Evolutionary conservation across 83 land plant genomes (phyloP), one percentile per base, ranked within the genome.

Genomic region (Diphasiastrum complanatum): DNA sequence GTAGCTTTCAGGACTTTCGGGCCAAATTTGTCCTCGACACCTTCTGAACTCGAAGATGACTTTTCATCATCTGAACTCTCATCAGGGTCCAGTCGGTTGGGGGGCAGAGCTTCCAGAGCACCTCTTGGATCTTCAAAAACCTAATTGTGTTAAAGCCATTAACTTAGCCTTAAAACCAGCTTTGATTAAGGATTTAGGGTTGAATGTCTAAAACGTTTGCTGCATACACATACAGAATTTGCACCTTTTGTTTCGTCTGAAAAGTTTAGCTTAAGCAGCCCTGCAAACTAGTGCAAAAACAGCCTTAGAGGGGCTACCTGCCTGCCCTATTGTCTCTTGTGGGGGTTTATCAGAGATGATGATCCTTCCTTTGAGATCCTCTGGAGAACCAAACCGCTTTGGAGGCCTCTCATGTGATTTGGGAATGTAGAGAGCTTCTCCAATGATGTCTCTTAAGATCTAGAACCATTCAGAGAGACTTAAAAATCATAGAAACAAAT

Each of bases 361-460:
- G 23, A 75, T 75, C 33, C 51, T 62, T 6, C 67, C 50, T 55
- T 68, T 75, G 45, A 75, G 52, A 10, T 63, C 56, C 59, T 54
- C 66, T 6, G 78, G 78, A 20, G 78, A 75, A 3, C 28, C 33
- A 46, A 75, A 75, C 20, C 47, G n/a, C 33, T 31, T 22, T 5
- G 78, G 73, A 18, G 73, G 67, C 19, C 63, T 52, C 61, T 75
- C 60, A 3, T 63, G 64, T 19, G 57, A 4, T 5, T 16, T 22
- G 0, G 78, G 78, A 19, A 61, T 37, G 36, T 61, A 75, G 2
- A 75, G 52, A 14, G 25, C 2, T 4, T 68, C 47, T 3, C 78
- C 78, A 41, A 75, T 24, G 20, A 73, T 70, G 46, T 78, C 69
- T 14, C 41, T 54, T 25, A 83, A 27, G 58, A 81, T 78, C 91